Conservation (phyloP, 2,329 filamentous ascomycete species). For the Arachnomyces sp. region DNA sequence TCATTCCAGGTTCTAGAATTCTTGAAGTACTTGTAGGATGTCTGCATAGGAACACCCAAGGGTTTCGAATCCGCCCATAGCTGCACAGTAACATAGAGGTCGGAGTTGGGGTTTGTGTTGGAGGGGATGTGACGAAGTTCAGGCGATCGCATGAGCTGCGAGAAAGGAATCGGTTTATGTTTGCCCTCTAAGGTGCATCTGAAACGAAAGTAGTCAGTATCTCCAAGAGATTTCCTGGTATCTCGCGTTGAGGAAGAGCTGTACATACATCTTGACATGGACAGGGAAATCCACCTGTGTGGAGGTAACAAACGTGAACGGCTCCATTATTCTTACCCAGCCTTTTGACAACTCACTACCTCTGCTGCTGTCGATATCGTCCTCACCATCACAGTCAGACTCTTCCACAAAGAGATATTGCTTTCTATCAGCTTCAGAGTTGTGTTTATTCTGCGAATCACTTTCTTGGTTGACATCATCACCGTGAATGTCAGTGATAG, state of each 20-base stretch:
- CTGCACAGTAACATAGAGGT: slow-evolving; percentile 88
- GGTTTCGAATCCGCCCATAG: slow-evolving; percentile 96
- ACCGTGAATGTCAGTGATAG: too few relatives aligned
- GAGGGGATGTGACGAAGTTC: slow-evolving; percentile 83
- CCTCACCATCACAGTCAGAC: not conserved
- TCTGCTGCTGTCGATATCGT: slow-evolving; percentile 16
- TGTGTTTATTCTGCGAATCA: too few relatives aligned
- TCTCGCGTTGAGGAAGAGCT: slow-evolving; percentile 8
- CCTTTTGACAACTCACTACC: slow-evolving; percentile 13
- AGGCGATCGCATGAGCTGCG: slow-evolving; percentile 67
- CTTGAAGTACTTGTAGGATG: slow-evolving; percentile 85
- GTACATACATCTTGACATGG: slow-evolving; percentile 54
- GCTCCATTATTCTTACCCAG: slow-evolving; percentile 64
- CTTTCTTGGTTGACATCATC: too few relatives aligned
- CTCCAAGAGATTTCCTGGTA: not conserved
- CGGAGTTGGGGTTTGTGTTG: slow-evolving; percentile 72
- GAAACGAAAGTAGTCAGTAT: slow-evolving; percentile 9
- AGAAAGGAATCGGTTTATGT: slow-evolving; percentile 66
- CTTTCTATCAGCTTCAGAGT: too few relatives aligned
- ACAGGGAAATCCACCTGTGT: slow-evolving; percentile 70
- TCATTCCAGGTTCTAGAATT: slow-evolving; percentile 74
- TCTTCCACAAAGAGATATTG: too few relatives aligned
- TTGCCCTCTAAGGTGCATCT: slow-evolving; percentile 72
- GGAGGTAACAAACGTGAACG: slow-evolving; percentile 90
- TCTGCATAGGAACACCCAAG: slow-evolving; percentile 83